Conservation (phyloP, 2,329 filamentous ascomycete genomes). For the Phyllosticta paracitricarpa region DNA sequence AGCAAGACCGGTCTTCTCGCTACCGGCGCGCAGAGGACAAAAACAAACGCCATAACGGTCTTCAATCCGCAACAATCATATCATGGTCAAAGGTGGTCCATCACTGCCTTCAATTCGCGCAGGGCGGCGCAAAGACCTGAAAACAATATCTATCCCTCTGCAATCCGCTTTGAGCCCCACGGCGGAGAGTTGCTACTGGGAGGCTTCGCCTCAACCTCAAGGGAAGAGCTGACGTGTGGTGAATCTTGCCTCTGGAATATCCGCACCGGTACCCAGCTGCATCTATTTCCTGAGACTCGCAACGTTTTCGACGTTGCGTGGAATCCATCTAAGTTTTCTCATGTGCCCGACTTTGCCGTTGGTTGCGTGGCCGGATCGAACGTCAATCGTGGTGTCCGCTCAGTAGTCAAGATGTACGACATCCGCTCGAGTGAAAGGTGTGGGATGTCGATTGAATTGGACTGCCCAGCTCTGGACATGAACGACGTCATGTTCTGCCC, state of each 20-base stretch:
- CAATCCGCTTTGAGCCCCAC: constrained; percentile 23
- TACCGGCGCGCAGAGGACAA: constrained; percentile 33
- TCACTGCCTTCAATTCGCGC: constrained; percentile 19
- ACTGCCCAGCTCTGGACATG: constrained; percentile 51
- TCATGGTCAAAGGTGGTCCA: constrained; percentile 12
- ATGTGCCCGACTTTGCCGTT: constrained; percentile 40
- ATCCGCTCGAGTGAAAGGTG: constrained; percentile 22
- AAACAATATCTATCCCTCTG: constrained; percentile 21
- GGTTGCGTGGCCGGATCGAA: constrained; percentile 36
- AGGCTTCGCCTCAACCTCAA: constrained; percentile 40
- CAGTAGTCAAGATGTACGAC: constrained; percentile 45
- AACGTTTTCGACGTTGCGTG: constrained; percentile 51
- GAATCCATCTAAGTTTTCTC: constrained; percentile 32
- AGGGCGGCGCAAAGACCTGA: constrained; percentile 22
- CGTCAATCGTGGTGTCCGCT: constrained; percentile 33
- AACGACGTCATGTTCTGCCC: constrained; percentile 49
- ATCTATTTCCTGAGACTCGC: constrained; percentile 38
- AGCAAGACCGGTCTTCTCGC: constrained; percentile 33
- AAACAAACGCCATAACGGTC: constrained; percentile 26
- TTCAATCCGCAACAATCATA: constrained; percentile 11
- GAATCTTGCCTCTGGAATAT: constrained; percentile 47
- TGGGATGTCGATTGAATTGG: constrained; percentile 33
- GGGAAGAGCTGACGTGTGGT: constrained; percentile 30
- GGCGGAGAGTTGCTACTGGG: constrained; percentile 38
- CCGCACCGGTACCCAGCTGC: constrained; percentile 28